A percentile compares a stretch with the other conserved stretches of the same genome.
phyloP scores from a whole-genome alignment of 2,329 filamentous ascomycete genomes.

The Venturia pyrina region DNA sequence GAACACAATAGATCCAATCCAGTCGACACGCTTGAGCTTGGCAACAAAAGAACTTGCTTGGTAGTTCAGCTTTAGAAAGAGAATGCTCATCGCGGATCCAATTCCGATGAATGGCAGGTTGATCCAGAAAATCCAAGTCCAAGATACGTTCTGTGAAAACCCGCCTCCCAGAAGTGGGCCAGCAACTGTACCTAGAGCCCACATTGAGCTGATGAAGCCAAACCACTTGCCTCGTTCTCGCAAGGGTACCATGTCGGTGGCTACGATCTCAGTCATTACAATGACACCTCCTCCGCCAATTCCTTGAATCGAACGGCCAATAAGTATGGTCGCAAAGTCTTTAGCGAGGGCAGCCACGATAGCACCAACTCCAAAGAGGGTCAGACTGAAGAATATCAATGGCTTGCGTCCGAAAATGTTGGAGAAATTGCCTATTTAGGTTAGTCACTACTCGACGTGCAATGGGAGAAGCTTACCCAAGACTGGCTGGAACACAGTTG shows the following conservation, averaged over 20 bases:
- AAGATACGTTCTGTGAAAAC: slow-evolving; percentile 41
- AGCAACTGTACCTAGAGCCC: slow-evolving; percentile 46
- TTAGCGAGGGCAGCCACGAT: slow-evolving; percentile 27
- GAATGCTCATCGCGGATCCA: slow-evolving; percentile 36
- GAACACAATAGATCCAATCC: slow-evolving; percentile 52
- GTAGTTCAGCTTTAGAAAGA: slow-evolving; percentile 45
- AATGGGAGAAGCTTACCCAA: slow-evolving; percentile 19
- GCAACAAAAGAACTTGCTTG: slow-evolving; percentile 35
- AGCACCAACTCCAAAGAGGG: slow-evolving; percentile 27
- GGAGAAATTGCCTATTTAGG: slow-evolving; percentile 19
- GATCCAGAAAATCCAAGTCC: slow-evolving; percentile 58
- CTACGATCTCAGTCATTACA: slow-evolving; percentile 33
- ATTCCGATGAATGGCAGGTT: slow-evolving; percentile 49
- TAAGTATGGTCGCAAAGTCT: slow-evolving; percentile 29
- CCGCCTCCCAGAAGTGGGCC: slow-evolving; percentile 43
- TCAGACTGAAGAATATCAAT: slow-evolving; percentile 27
- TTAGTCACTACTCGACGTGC: neutral
- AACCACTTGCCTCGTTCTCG: slow-evolving; percentile 33
- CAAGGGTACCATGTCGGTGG: slow-evolving; percentile 37
- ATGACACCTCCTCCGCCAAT: slow-evolving; percentile 33
- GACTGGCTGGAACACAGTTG: slow-evolving; percentile 31
- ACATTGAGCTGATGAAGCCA: slow-evolving; percentile 34
- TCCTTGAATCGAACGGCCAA: slow-evolving; percentile 30
- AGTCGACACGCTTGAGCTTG: slow-evolving; percentile 51
- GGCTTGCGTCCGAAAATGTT: slow-evolving; percentile 31